phyloP scores from a whole-genome alignment of 352 stramenopile species.

The Peronospora destructor region DNA sequence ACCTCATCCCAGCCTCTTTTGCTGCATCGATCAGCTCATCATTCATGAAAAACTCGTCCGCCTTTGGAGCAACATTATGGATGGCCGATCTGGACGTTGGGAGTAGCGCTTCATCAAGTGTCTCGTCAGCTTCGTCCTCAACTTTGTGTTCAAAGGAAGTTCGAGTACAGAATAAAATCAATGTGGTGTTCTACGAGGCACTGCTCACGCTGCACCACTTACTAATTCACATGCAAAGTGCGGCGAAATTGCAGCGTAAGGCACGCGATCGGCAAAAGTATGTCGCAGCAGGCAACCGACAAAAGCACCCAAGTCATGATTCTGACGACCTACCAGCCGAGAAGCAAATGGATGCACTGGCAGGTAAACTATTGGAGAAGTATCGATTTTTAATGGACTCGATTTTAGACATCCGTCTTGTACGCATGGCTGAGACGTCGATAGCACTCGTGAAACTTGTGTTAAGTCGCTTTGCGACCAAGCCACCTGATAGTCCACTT shows the following conservation, averaged over 20 bases:
- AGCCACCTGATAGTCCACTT: slow-evolving; percentile 7
- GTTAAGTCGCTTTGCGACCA: slow-evolving; percentile 32
- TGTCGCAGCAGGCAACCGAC: slow-evolving; percentile 18
- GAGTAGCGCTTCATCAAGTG: slow-evolving; percentile 16
- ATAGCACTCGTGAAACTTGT: slow-evolving; percentile 60
- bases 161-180: slow-evolving; percentile 62
- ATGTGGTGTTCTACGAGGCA: slow-evolving; percentile 57
- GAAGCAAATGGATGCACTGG: slow-evolving; percentile 32
- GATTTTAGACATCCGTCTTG: slow-evolving; percentile 52
- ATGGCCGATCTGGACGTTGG: slow-evolving; percentile 24
- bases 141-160: slow-evolving; percentile 48
- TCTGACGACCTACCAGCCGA: slow-evolving; percentile 24
- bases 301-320: slow-evolving; percentile 8
- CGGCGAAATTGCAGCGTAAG: slow-evolving; percentile 20
- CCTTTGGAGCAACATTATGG: slow-evolving; percentile 37
- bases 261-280: slow-evolving; percentile 22
- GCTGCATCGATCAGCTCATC: slow-evolving; percentile 24
- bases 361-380: slow-evolving; percentile 48
- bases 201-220: slow-evolving; percentile 59
- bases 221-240: slow-evolving; percentile 39
- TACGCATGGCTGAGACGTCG: slow-evolving; percentile 47
- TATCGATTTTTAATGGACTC: slow-evolving; percentile 66
- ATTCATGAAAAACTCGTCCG: slow-evolving; percentile 13
- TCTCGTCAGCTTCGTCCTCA: slow-evolving; percentile 30
- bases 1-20: slow-evolving; percentile 48